Evolutionary conservation across 2,329 filamentous ascomycete genomes (phyloP).

Genomic region (Beauveria varroae): DNA sequence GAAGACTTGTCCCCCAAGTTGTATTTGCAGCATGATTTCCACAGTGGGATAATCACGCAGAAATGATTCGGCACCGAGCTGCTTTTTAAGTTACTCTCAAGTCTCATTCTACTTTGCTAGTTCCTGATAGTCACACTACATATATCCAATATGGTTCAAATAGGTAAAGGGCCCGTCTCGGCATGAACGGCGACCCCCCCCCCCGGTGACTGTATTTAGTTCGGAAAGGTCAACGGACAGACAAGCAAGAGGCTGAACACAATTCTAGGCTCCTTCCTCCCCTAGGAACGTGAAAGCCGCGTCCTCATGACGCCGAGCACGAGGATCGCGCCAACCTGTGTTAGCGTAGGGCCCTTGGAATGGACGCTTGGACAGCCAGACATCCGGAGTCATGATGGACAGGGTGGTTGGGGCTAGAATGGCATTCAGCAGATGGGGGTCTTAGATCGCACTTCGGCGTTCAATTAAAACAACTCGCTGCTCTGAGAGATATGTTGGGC

Average conservation of each 20-base stretch:
- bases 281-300: neutral
- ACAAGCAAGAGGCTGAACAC: neutral
- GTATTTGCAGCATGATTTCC: neutral
- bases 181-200: neutral
- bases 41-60: neutral
- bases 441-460: neutral
- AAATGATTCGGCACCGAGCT: neutral
- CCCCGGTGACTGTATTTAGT: neutral
- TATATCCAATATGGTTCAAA: neutral
- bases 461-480: neutral
- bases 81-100: neutral
- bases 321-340: neutral
- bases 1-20: neutral
- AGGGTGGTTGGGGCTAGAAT: neutral
- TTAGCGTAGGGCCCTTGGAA: neutral
- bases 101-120: neutral
- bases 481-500: neutral
- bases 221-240: neutral
- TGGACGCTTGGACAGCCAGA: neutral
- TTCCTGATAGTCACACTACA: neutral
- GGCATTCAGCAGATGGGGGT: neutral
- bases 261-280: neutral
- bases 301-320: neutral
- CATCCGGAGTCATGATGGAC: neutral
- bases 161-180: neutral